Percentiles rank a stretch among this genome's conserved stretches.
These are phyloP conservation scores for Cryptococcus deneoformans DNA, from an alignment of 1,284 basidiomycete species.

Conservation along the genomic window DNA sequence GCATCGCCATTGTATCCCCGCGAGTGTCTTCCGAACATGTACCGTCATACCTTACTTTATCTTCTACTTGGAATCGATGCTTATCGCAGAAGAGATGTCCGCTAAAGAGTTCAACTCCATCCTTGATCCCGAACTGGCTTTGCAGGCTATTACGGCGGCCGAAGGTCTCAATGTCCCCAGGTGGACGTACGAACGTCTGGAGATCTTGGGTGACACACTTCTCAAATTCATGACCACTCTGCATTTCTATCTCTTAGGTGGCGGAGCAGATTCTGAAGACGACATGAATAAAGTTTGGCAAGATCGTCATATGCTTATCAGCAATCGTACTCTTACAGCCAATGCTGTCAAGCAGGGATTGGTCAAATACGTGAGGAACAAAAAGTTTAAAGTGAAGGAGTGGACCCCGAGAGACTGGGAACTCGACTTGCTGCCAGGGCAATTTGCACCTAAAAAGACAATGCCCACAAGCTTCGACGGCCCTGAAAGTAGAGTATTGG, in stretches of 20 bases:
- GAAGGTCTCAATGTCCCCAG: not conserved
- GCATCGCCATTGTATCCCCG: conserved; percentile 22
- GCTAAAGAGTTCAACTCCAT: conserved; percentile 9
- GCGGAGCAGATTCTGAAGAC: conserved; percentile 1
- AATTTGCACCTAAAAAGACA: not conserved
- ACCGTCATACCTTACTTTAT: conserved; percentile 25
- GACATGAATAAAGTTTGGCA: conserved; percentile 12
- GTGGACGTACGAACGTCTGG: conserved; percentile 36
- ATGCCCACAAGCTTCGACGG: not conserved
- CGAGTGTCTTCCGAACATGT: conserved; percentile 21
- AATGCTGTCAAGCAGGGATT: conserved; percentile 24
- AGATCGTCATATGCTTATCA: conserved; percentile 24
- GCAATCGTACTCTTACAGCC: conserved; percentile 25
- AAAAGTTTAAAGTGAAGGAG: conserved; percentile 14
- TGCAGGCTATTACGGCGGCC: conserved; percentile 27
- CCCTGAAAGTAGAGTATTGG: conserved; percentile 13
- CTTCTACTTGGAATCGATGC: conserved; percentile 20
- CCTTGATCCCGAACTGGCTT: conserved; percentile 15
- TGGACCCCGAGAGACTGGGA: conserved; percentile 35
- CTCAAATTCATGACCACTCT: conserved; percentile 32
- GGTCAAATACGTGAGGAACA: conserved; percentile 30
- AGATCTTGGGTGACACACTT: conserved; percentile 42
- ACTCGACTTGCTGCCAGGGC: conserved; percentile 3
- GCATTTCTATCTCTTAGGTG: conserved; percentile 14
- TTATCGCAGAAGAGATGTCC: conserved; percentile 29